Conservation (phyloP, 2,329 filamentous ascomycete genomes). For the Microsporum canis region DNA sequence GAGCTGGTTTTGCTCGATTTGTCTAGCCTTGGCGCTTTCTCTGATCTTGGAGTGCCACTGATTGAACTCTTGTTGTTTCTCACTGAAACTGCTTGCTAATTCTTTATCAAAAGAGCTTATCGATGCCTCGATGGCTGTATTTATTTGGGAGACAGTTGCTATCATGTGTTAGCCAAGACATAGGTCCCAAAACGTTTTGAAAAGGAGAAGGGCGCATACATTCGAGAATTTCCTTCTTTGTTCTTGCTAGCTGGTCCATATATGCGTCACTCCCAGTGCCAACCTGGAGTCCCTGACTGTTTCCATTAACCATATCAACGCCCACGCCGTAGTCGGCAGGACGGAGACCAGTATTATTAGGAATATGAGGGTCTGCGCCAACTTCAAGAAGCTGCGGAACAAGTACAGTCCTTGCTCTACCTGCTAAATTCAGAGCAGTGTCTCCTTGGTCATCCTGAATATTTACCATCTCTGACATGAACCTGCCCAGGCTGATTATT, state of each 20-base stretch:
- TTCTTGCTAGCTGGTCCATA: constrained; percentile 34
- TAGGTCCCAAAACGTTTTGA: constrained; percentile 7
- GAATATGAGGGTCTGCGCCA: constrained; percentile 81
- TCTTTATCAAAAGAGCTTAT: constrained; percentile 66
- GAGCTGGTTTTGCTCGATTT: constrained; percentile 62
- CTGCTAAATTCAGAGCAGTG: constrained; percentile 86
- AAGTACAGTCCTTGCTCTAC: constrained; percentile 88
- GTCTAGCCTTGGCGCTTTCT: constrained; percentile 65
- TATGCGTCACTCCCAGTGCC: constrained; percentile 35
- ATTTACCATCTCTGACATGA: constrained; percentile 96
- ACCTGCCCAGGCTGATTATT: constrained; percentile 78
- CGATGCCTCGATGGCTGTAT: constrained; percentile 65
- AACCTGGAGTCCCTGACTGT: constrained; percentile 31
- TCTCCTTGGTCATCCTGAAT: constrained; percentile 88
- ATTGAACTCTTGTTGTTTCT: constrained; percentile 76
- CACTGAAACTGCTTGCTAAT: constrained; percentile 67
- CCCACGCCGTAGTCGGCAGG: constrained; percentile 94
- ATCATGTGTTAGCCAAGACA: constrained; percentile 24
- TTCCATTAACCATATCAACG: constrained; percentile 46
- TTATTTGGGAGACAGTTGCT: constrained; percentile 31
- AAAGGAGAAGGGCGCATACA: constrained; percentile 22
- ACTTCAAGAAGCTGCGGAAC: constrained; percentile 95
- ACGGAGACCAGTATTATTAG: constrained; percentile 77
- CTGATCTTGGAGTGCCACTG: constrained; percentile 69
- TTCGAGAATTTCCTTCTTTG: constrained; percentile 37